Evolutionary conservation across 305 asterid genomes (phyloP).

Genomic region (Fraxinus dipetala): DNA sequence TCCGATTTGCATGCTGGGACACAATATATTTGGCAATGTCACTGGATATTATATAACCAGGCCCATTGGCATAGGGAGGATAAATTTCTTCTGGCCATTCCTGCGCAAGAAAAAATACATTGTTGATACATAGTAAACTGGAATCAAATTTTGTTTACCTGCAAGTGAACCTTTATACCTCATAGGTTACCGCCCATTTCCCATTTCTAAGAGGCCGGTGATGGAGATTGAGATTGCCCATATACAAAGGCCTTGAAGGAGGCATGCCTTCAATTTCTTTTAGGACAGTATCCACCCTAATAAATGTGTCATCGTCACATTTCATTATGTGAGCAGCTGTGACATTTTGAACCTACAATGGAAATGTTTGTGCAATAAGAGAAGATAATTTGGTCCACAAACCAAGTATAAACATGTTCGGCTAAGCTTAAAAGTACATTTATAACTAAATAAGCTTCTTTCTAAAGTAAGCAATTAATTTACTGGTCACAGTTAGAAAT

Average conservation of each 20-base stretch:
- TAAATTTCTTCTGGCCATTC: constrained; percentile 97
- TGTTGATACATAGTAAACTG: not conserved
- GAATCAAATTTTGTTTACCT: not conserved
- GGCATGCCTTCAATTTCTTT: constrained; percentile 60
- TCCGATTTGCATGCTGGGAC: constrained; percentile 58
- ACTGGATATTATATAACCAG: constrained; percentile 75
- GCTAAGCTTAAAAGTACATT: not conserved
- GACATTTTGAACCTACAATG: constrained; percentile 68
- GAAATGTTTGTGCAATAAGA: constrained; percentile 23
- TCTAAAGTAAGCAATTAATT: not conserved
- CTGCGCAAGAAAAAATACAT: constrained; percentile 39
- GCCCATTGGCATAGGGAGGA: constrained; percentile 98
- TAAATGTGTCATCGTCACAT: constrained; percentile 89
- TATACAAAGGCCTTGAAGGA: constrained; percentile 60
- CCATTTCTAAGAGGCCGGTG: constrained; percentile 93
- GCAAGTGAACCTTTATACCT: constrained; percentile 46
- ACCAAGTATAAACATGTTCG: not conserved
- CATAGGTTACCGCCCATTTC: constrained; percentile 93
- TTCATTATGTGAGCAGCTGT: constrained; percentile 82
- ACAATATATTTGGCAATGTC: constrained; percentile 69
- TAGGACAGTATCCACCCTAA: constrained; percentile 70
- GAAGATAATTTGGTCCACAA: constrained; percentile 8
- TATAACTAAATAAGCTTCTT: not conserved
- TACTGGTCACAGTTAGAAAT: not conserved
- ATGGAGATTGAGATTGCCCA: constrained; percentile 90